Conservation (phyloP, 2,329 filamentous ascomycete species). For the Fusarium cicatricum region DNA sequence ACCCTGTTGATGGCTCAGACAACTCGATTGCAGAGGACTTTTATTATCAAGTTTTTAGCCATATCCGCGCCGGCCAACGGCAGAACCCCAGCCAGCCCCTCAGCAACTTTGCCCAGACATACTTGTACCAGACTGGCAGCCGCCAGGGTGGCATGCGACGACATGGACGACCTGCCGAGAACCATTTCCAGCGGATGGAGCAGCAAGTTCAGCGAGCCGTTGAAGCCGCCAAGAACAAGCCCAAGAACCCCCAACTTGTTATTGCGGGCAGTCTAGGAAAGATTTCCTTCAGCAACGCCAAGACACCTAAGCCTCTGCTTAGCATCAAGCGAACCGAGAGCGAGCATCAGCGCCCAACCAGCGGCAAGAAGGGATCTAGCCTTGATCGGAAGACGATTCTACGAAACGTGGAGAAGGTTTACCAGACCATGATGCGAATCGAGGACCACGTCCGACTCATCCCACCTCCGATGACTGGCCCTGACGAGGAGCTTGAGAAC, state of each 20-base stretch:
- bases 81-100: constrained; percentile 93
- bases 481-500: constrained; percentile 73
- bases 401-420: constrained; percentile 87
- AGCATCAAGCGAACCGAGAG: constrained; percentile 92
- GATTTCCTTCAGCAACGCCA: constrained; percentile 98
- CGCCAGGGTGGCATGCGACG: constrained; percentile 78
- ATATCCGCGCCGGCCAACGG: constrained; percentile 88
- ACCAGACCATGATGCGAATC: constrained; percentile 87
- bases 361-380: constrained; percentile 58
- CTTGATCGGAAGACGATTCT: constrained; percentile 85
- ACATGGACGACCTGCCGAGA: constrained; percentile 85
- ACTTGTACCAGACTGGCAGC: constrained; percentile 92
- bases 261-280: constrained; percentile 97
- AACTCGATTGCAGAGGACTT: constrained; percentile 90
- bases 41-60: constrained; percentile 97
- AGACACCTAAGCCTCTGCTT: constrained; percentile 92
- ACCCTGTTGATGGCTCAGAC: constrained; percentile 82
- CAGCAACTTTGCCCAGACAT: constrained; percentile 97
- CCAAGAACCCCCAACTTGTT: constrained; percentile 96
- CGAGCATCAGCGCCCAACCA: constrained; percentile 62
- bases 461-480: constrained; percentile 67
- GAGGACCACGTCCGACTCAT: constrained; percentile 90
- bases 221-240: constrained; percentile 95
- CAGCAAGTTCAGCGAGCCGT: constrained; percentile 98
- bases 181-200: constrained; percentile 98